phyloP scores from a whole-genome alignment of 2,329 filamentous ascomycete genomes.

The Colletotrichum sp. region DNA sequence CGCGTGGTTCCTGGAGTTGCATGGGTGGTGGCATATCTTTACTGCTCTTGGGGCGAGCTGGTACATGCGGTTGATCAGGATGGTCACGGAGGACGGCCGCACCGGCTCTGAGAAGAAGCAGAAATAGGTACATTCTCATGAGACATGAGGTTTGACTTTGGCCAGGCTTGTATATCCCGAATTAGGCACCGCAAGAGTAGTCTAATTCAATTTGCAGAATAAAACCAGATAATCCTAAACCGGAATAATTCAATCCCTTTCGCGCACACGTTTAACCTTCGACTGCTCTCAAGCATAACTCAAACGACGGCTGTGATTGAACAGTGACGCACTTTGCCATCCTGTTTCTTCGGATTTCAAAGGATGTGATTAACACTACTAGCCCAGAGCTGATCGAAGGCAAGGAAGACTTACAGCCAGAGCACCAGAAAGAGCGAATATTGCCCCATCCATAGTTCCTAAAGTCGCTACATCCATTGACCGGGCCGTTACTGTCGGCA shows the following conservation, averaged over 20 bases:
- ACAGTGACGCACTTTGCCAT: neutral
- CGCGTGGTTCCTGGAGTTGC: slow-evolving; percentile 62
- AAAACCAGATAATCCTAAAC: fast-evolving
- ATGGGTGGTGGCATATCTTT: slow-evolving; percentile 69
- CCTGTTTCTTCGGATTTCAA: neutral
- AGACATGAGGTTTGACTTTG: too few species aligned
- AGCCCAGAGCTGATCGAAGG: neutral
- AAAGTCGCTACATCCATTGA: neutral
- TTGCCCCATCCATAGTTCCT: neutral
- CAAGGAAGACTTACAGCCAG: neutral
- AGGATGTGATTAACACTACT: neutral
- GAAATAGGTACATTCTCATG: neutral
- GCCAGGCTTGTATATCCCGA: too few species aligned
- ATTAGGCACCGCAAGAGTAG: too few species aligned
- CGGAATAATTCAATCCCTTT: too few species aligned
- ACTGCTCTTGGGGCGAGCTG: slow-evolving; percentile 59
- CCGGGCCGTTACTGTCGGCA: neutral
- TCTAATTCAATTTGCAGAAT: too few species aligned
- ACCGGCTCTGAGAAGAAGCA: neutral
- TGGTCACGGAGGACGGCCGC: neutral
- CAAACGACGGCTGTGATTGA: too few species aligned
- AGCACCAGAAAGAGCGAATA: neutral
- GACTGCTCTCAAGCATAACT: too few species aligned
- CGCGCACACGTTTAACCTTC: too few species aligned
- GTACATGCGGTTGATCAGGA: slow-evolving; percentile 37